Base-by-base conservation (phyloP, 208 protist genomes). In the Jaenimonas drosophilae region DNA sequence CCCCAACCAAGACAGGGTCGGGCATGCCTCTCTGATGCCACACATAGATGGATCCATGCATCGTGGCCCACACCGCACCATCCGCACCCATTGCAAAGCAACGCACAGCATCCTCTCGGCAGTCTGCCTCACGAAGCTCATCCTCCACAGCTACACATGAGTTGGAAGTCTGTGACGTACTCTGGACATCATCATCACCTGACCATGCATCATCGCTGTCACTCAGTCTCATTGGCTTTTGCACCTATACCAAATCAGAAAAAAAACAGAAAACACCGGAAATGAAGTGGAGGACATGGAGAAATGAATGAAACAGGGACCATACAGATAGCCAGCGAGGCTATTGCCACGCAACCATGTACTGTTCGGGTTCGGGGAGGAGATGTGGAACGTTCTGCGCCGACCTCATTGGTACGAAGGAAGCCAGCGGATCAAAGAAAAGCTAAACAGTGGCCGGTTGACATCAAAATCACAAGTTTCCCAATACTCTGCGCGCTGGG, bases 211-310 rank as follows among this genome's bases (percentile, higher is more conserved):
- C 20, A 12, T 41, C 32, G 31, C 20, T 26, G 6, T 41, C 28
- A 20, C 26, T 33, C 23, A 42, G 23, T 21, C 21, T 12, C 21
- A 25, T 9, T 7, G 32, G 20, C 9, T 4, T 24, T 34, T 42
- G 9, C 32, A 4, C 9, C 32, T n/a, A 4, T 41, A 11, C 29
- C 47, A 36, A 23, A 28, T 19, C 4, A 20, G 47, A 14, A 54
- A 16, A 17, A 1, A 34, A 5, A 57, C 30, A 31, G 38, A 49
- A 0, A 47, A 47, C 17, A 50, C 45, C 30, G 49, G 14, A 23
- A 25, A 52, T 5, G 25, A 52, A 36, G 25, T 24, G 37, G 36
- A 45, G 30, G 30, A 34, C 30, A 14, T 7, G 30, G 30, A 34
- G 7, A 14, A 14, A n/a, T n/a, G n/a, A n/a, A n/a, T n/a, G n/a